These are phyloP conservation scores for Salix dunnii DNA, from an alignment of 345 rosid genomes.

Conservation along the genomic window DNA sequence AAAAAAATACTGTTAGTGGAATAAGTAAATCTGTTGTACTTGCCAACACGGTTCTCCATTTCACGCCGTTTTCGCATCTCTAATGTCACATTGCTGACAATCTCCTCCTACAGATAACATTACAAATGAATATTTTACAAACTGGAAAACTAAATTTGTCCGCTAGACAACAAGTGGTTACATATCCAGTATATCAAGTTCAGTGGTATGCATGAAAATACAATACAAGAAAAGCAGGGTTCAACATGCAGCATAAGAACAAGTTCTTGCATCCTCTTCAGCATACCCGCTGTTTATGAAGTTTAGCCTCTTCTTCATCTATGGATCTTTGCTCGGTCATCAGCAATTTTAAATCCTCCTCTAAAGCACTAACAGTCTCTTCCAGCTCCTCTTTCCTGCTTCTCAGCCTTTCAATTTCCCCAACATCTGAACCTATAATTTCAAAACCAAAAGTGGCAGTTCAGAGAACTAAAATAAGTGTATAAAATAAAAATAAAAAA, in stretches of 20 bases:
- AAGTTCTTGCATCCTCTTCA: constrained; percentile 1
- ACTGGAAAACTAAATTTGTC: background rate
- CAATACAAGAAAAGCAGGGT: background rate
- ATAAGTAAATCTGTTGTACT: constrained; percentile 17
- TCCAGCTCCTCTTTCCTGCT: constrained; percentile 61
- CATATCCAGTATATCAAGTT: constrained; percentile 2
- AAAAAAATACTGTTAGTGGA: background rate
- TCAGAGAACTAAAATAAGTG: background rate
- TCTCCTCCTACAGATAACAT: constrained; percentile 54
- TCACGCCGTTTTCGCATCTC: constrained; percentile 55
- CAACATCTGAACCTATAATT: constrained; percentile 51
- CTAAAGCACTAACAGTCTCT: constrained; percentile 38
- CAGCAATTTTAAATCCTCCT: constrained; percentile 43
- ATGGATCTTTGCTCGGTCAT: constrained; percentile 53
- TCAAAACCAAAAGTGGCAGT: background rate
- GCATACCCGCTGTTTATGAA: constrained; percentile 64
- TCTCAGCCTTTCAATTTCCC: constrained; percentile 66
- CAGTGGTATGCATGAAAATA: constrained; percentile 3
- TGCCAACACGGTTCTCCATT: constrained; percentile 48
- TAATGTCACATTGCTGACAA: constrained; percentile 31
- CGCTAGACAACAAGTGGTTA: constrained; percentile 2
- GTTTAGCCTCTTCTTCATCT: constrained; percentile 69
- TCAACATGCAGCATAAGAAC: background rate
- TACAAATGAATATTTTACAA: background rate
- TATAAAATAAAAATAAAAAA: background rate